These are phyloP conservation scores for Apiospora pterosperma DNA, from an alignment of 2,329 filamentous ascomycete species.

Conservation along the genomic window DNA sequence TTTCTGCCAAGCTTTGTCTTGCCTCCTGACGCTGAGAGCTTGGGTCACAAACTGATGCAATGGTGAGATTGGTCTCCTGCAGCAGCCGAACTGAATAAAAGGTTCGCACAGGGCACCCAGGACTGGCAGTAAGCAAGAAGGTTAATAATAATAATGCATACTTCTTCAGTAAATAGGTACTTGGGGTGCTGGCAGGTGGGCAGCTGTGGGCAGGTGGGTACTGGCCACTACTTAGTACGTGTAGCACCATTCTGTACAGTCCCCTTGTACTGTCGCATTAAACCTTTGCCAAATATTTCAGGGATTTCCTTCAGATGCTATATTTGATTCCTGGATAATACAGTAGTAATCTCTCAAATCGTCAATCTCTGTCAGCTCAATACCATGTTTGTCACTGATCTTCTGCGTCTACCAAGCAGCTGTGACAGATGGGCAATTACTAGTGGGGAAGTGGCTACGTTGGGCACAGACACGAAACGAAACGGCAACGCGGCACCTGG, in stretches of 20 bases:
- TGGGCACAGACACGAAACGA: not conserved
- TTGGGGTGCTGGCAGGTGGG: too few species aligned
- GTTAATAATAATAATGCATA: too few species aligned
- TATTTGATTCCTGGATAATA: too few species aligned
- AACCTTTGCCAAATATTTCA: too few species aligned
- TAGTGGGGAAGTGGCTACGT: not conserved
- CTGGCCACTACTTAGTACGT: too few species aligned
- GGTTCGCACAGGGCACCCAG: not conserved
- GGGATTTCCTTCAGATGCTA: too few species aligned
- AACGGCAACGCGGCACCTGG: conserved; percentile 2
- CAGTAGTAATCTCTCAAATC: not conserved
- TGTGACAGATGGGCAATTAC: not conserved
- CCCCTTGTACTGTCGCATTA: too few species aligned
- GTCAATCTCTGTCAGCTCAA: not conserved
- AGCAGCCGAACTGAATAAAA: not conserved
- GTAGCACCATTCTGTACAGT: too few species aligned
- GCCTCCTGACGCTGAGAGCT: not conserved
- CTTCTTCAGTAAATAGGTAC: too few species aligned
- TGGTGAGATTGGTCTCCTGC: not conserved
- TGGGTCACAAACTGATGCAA: not conserved
- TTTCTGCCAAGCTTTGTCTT: not conserved
- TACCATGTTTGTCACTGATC: not conserved
- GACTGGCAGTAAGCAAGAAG: not conserved
- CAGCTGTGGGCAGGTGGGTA: too few species aligned
- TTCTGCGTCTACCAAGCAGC: too few species aligned